Conservation (phyloP, 306 rosid genomes). For the Lathyrus tuberosus region DNA sequence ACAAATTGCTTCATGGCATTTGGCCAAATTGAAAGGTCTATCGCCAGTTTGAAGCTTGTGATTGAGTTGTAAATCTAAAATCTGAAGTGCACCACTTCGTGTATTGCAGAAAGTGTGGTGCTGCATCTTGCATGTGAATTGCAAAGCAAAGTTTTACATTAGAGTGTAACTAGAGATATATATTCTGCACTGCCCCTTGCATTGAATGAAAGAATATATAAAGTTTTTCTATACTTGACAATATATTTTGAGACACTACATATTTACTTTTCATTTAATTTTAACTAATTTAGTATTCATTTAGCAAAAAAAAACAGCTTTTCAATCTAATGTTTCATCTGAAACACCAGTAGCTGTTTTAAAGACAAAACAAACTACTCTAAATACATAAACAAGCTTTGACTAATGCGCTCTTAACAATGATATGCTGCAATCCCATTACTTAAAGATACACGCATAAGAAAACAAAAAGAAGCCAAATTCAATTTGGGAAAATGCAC, state of each 20-base stretch:
- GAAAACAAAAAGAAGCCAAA: conserved; percentile 1
- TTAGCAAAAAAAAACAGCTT: neutral
- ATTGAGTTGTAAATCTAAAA: too few species aligned
- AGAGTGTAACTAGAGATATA: neutral
- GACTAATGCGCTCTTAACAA: conserved; percentile 11
- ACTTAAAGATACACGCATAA: neutral
- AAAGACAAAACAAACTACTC: neutral
- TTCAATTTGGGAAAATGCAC: neutral
- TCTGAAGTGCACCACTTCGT: too few species aligned
- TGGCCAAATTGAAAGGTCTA: too few species aligned
- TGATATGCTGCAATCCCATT: neutral
- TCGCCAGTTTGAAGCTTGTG: too few species aligned
- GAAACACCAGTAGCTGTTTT: neutral
- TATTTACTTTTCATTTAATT: neutral
- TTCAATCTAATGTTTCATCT: neutral
- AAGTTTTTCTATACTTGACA: conserved; percentile 1
- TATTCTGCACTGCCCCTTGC: neutral
- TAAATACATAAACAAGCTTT: neutral
- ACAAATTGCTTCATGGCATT: too few species aligned
- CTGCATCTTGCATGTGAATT: too few species aligned
- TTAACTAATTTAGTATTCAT: neutral
- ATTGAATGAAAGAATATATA: neutral
- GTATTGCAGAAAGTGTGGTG: too few species aligned
- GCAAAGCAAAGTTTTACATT: too few species aligned
- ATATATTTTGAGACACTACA: neutral